These are phyloP conservation scores for Sphaerulina populicola DNA, from an alignment of 2,329 filamentous ascomycete genomes.

Conservation along the genomic window DNA sequence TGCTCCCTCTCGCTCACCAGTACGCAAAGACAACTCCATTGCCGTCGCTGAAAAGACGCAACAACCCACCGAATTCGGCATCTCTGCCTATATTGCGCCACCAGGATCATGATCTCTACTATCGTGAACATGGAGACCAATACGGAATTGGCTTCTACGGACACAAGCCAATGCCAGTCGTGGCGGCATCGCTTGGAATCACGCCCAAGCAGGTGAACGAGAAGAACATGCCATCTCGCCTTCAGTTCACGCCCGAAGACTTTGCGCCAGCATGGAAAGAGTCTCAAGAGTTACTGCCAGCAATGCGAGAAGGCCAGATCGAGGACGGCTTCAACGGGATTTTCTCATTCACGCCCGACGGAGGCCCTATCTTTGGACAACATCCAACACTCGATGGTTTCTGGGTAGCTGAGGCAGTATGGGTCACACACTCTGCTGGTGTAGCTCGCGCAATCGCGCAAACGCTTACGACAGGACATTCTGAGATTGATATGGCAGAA, in stretches of 20 bases:
- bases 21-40: conserved; percentile 55
- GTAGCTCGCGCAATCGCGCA: conserved; percentile 55
- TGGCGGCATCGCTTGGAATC: conserved; percentile 46
- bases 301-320: conserved; percentile 44
- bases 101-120: conserved; percentile 58
- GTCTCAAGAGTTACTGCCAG: conserved; percentile 48
- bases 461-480: conserved; percentile 49
- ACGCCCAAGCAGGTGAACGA: conserved; percentile 50
- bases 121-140: conserved; percentile 55
- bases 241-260: conserved; percentile 52
- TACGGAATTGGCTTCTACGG: conserved; percentile 58
- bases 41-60: conserved; percentile 37
- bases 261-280: conserved; percentile 54
- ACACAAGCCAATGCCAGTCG: conserved; percentile 53
- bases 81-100: conserved; percentile 52
- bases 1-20: conserved; percentile 55
- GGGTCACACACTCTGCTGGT: conserved; percentile 59
- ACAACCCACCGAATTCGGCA: conserved; percentile 44
- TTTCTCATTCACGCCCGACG: conserved; percentile 59
- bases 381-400: conserved; percentile 53
- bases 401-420: conserved; percentile 57
- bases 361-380: conserved; percentile 52
- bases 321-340: conserved; percentile 57
- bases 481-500: conserved; percentile 50
- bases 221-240: conserved; percentile 55